Evolutionary conservation across 164 flowering plant species (phyloP), one percentile per base, ranked within the genome.

Genomic region (Piper longum): DNA sequence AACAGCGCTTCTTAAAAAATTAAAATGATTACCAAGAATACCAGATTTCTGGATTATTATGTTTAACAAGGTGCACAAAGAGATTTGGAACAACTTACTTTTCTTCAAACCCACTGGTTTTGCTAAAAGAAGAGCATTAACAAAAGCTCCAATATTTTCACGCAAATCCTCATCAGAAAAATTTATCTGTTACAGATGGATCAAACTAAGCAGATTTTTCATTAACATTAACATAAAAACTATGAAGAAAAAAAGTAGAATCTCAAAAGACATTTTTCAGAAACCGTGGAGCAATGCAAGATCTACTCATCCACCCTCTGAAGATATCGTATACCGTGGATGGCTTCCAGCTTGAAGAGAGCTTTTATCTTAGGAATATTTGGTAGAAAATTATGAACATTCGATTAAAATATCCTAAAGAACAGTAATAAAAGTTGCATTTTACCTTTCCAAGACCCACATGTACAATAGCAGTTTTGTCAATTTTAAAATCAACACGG

Each of bases 21-120:
- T 17, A 43, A 41, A 51, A 61, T 41, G 54, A 43, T 17, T 62
- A n/a, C 55, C 16, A 9, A 16, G 2, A 52, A 26, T 43, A 62
- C 17, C 16, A 11, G 14, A 7, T 26, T 51, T 63, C 57, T 64
- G 7, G 58, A 45, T 19, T 41, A 41, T 16, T 1, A 44, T 44
- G 48, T 44, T 44, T 44, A 11, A 5, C 48, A 44, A 44, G 7
- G 8, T 6, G 48, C 8, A 5, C 48, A 5, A 6, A 11, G 48
- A 44, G 11, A 44, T 44, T 44, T 44, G 48, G 48, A 48, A 56
- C 7, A 56, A 77, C 95, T 79, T 77, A 88, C 99, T 81, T 77
- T 93, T 93, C 76, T 93, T 93, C 62, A 90, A 69, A 19, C 96
- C 96, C 14, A 83, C 83, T 44, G 99, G 99, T 74, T 93, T 93